These are phyloP conservation scores for Ophiostoma pallidulum DNA, from an alignment of 2,329 filamentous ascomycete genomes.

Conservation along the genomic window DNA sequence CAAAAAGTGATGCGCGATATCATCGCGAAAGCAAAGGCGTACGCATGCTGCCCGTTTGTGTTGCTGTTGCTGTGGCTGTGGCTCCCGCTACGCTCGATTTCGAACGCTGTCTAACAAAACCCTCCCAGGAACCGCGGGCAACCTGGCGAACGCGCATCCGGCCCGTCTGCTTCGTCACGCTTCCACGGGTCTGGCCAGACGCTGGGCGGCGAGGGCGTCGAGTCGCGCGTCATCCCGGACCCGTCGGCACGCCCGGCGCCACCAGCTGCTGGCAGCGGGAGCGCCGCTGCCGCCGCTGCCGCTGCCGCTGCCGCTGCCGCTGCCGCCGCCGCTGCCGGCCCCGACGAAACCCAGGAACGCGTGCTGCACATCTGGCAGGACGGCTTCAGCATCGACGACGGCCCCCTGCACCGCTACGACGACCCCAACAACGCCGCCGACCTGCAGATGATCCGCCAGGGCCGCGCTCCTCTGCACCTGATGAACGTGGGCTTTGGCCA, in stretches of 20 bases:
- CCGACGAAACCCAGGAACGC: conserved; percentile 45
- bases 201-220: conserved; percentile 66
- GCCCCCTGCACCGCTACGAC: conserved; percentile 66
- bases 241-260: conserved; percentile 30
- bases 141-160: conserved; percentile 17
- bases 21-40: conserved; percentile 48
- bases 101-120: not conserved
- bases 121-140: conserved; percentile 3
- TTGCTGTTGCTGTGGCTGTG: no score
- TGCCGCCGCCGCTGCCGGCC: no score
- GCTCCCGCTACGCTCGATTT: no score
- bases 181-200: conserved; percentile 68
- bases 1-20: conserved; percentile 54
- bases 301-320: conserved; percentile 19
- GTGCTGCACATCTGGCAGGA: conserved; percentile 73
- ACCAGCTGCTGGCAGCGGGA: conserved; percentile 20
- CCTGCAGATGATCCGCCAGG: conserved; percentile 65
- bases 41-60: no score
- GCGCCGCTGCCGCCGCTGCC: not conserved
- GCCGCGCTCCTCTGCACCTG: conserved; percentile 66
- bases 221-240: conserved; percentile 59
- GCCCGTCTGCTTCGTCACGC: conserved; percentile 35
- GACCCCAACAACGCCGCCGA: conserved; percentile 66
- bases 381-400: conserved; percentile 79
- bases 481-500: conserved; percentile 69